These are phyloP conservation scores for Penicillium coffeae DNA, from an alignment of 495 filamentous ascomycete species.

Conservation along the genomic window DNA sequence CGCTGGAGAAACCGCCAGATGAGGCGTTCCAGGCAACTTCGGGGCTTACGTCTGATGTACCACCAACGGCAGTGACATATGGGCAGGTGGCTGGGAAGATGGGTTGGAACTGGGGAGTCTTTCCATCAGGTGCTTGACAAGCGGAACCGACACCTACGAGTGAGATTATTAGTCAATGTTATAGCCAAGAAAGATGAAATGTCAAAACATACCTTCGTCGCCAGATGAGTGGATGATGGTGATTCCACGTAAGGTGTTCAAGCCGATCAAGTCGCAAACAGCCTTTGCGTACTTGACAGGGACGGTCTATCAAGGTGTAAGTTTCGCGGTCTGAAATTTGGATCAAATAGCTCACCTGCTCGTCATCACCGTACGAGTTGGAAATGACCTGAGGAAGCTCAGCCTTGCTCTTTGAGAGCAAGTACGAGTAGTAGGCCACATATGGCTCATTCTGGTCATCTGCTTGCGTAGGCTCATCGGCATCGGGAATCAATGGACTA, in stretches of 20 bases:
- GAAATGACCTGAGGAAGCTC: slow-evolving; percentile 64
- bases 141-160: slow-evolving; percentile 46
- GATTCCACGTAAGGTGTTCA: slow-evolving; percentile 66
- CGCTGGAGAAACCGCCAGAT: slow-evolving; percentile 65
- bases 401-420: slow-evolving; percentile 47
- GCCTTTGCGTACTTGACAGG: slow-evolving; percentile 58
- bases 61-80: slow-evolving; percentile 64
- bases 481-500: slow-evolving; percentile 53
- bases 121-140: slow-evolving; percentile 58
- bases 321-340: background rate
- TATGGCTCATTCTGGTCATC: slow-evolving; percentile 63
- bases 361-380: slow-evolving; percentile 70
- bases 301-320: slow-evolving; percentile 49
- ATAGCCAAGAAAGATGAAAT: slow-evolving; percentile 17
- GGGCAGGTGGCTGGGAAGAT: slow-evolving; percentile 64
- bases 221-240: slow-evolving; percentile 61
- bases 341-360: slow-evolving; percentile 31
- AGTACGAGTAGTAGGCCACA: slow-evolving; percentile 57
- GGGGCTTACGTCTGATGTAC: slow-evolving; percentile 49
- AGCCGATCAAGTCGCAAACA: slow-evolving; percentile 63
- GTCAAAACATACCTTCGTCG: slow-evolving; percentile 55
- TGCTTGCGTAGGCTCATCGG: slow-evolving; percentile 46
- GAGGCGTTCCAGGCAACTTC: slow-evolving; percentile 48
- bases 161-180: background rate
- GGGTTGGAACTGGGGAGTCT: slow-evolving; percentile 55